Evolutionary conservation across 2,329 filamentous ascomycete species (phyloP).

Genomic region (Ceratocystis destructans): DNA sequence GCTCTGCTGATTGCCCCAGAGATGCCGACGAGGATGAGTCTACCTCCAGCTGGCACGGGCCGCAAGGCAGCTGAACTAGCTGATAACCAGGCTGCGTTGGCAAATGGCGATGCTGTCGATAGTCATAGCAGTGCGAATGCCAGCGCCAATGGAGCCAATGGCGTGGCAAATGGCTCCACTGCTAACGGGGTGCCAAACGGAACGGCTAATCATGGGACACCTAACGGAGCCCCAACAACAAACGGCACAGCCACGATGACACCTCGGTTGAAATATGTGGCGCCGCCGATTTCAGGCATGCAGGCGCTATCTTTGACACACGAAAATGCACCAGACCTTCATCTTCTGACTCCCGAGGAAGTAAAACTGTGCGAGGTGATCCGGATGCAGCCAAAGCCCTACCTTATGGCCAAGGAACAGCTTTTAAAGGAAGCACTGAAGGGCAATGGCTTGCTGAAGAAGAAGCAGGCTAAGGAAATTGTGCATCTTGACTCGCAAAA

Average conservation of each 20-base stretch:
- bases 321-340: conserved; percentile 67
- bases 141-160: conserved; percentile 41
- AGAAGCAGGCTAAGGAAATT: conserved; percentile 82
- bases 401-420: conserved; percentile 85
- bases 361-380: conserved; percentile 72
- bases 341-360: conserved; percentile 75
- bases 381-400: conserved; percentile 83
- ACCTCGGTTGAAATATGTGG: conserved; percentile 38
- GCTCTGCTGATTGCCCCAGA: conserved; percentile 68
- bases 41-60: conserved; percentile 23
- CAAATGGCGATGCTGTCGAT: conserved; percentile 33
- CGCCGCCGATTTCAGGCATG: conserved; percentile 46
- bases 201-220: conserved; percentile 23
- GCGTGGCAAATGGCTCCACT: conserved; percentile 36
- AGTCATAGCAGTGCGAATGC: not conserved
- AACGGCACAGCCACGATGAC: conserved; percentile 25
- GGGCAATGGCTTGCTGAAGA: conserved; percentile 76
- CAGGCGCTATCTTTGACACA: conserved; percentile 54
- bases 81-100: conserved; percentile 19
- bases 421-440: conserved; percentile 85
- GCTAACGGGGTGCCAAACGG: conserved; percentile 40
- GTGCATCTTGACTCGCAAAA: conserved; percentile 75
- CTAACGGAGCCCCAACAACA: conserved; percentile 25
- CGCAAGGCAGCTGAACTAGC: conserved; percentile 23
- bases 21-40: conserved; percentile 46